These are phyloP conservation scores for Furcasterigmium sp. DNA, from an alignment of 2,329 filamentous ascomycete species.

Conservation along the genomic window DNA sequence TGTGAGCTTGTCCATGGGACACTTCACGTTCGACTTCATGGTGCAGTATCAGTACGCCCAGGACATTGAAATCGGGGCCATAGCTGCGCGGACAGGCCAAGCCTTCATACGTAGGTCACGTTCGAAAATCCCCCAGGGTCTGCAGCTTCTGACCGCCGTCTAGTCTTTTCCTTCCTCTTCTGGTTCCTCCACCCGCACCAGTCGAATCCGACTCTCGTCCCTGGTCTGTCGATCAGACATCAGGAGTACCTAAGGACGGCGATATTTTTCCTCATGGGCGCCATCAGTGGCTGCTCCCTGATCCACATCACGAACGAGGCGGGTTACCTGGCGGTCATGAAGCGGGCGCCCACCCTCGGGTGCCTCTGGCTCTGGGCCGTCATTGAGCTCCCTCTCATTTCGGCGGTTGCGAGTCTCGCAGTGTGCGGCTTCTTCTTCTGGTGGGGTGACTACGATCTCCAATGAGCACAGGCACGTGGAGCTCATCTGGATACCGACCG, in stretches of 20 bases:
- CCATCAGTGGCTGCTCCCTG: constrained; percentile 68
- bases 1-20: constrained; percentile 61
- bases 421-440: constrained; percentile 40
- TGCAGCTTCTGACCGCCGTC: not conserved
- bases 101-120: constrained; percentile 43
- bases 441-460: constrained; percentile 44
- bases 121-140: not conserved
- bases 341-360: constrained; percentile 80
- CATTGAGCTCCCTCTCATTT: constrained; percentile 71
- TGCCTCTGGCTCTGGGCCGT: constrained; percentile 93
- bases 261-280: constrained; percentile 59
- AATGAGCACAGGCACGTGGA: constrained; percentile 11
- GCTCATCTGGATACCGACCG: constrained; percentile 8
- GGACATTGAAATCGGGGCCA: constrained; percentile 53
- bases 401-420: constrained; percentile 53
- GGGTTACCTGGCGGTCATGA: constrained; percentile 86
- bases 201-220: constrained; percentile 43
- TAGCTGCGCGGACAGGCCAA: constrained; percentile 46
- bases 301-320: constrained; percentile 75
- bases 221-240: constrained; percentile 38
- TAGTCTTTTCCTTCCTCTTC: constrained; percentile 51
- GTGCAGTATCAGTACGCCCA: constrained; percentile 76
- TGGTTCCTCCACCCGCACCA: constrained; percentile 52
- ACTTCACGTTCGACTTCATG: constrained; percentile 70
- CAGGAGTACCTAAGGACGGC: constrained; percentile 47